Evolutionary conservation across 2,329 filamentous ascomycete genomes (phyloP), one percentile per base, ranked within the genome.

Genomic region (Aspergillus pseudoterreus): DNA sequence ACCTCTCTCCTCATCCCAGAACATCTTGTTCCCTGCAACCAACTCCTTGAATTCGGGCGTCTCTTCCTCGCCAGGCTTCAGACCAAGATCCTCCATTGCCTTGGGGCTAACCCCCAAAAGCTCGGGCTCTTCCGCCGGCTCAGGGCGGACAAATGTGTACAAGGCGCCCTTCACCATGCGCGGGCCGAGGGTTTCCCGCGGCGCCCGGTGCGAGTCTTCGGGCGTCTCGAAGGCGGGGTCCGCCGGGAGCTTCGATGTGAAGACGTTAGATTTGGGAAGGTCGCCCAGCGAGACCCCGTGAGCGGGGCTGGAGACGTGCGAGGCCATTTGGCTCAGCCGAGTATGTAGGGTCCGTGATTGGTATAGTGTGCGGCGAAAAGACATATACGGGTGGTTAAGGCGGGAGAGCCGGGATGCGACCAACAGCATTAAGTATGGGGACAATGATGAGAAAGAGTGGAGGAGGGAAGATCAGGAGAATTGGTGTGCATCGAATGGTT

Each of bases 61-160:
- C 45, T 82, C 71, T 43, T 86, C 83, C 59, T 94, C 88, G 2
- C 81, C 82, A 1, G 78, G 70, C 17, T 79, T 78, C 53, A 99
- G 83, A 0, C 89, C 88, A n/a, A 99, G 76, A 63, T 96, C 90
- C 46, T 78, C 78, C 73, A 97, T 78, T 0, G 92, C 92, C 2
- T 83, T 83, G 2, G 83, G 80, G 56, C 91, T 96, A 2, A 95
- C 85, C 6, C 83, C 87, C 1, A 97, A 80, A 14, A 99, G 77
- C 65, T 96, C 89, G 0, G 90, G 83, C 19, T 87, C 81, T 56
- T 85, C 77, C 22, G 85, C 81, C 17, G 78, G 72, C 63, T 92
- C 87, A 0, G 94, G 94, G 4, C 91, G 84, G 17, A 99, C 91
- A 78, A 86, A 99, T 8, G 92, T 95, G 73, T 89, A 99, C 46